phyloP scores from a whole-genome alignment of 2,329 filamentous ascomycete species.

The Diplodia mutila region DNA sequence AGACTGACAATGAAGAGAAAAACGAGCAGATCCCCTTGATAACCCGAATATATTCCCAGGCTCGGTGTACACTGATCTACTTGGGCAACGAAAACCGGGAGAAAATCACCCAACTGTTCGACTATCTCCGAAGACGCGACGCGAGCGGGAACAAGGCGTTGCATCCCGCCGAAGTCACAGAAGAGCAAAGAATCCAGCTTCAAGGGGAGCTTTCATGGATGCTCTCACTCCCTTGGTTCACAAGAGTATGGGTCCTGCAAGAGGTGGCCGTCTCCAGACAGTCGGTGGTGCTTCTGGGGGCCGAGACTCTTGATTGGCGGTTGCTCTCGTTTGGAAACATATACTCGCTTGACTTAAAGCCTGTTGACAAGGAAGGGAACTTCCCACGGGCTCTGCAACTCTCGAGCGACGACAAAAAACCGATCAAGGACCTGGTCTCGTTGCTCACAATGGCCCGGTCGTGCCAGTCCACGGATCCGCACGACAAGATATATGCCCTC shows the following conservation, averaged over 20 bases:
- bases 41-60: neutral
- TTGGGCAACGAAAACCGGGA: neutral
- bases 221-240: neutral
- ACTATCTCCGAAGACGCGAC: neutral
- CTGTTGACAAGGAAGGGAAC: neutral
- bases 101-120: neutral
- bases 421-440: neutral
- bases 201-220: neutral
- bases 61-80: neutral
- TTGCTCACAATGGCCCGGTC: neutral
- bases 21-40: neutral
- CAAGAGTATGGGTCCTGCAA: neutral
- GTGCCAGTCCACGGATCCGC: neutral
- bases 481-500: neutral
- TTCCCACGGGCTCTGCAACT: neutral
- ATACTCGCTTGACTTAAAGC: neutral
- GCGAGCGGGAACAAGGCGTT: neutral
- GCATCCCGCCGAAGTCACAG: neutral
- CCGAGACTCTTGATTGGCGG: neutral
- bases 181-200: neutral
- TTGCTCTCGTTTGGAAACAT: neutral
- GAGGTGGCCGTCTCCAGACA: neutral
- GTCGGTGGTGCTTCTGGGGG: neutral
- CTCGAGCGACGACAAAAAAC: neutral
- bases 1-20: neutral